Evolutionary conservation across 129 eudicot species (phyloP), one percentile per base, ranked within the genome.

Genomic region (Artemisia annua): DNA sequence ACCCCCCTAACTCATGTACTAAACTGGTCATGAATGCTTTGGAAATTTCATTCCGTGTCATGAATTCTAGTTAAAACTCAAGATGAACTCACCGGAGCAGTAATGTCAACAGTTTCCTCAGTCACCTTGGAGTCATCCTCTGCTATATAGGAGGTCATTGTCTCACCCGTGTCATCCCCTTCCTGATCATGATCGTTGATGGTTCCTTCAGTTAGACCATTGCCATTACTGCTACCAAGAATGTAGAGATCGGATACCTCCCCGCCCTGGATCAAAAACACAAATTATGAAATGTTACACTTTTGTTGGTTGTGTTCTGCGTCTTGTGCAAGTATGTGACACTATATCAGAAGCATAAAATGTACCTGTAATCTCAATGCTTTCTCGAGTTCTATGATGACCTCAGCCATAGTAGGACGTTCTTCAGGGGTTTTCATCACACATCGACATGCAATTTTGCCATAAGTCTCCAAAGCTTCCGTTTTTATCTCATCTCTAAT

Each of bases 361-460:
- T 8, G 6, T 7, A 71, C 82, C 82, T 78, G 82, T 56, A 71
- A 48, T 55, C 78, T 78, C 73, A 78, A 72, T 15, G 82, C 82
- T 7, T 78, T 71, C 24, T 78, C 78, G 11, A 78, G 82, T 56
- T 78, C 69, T 65, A 49, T 48, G 7, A 71, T 74, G 1, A 78
- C 82, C 9, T 56, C n/a, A 17, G 62, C 52, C 82, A 78, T 78
- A 24, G 59, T 30, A 72, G 82, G 82, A 10, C 82, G 82, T 44
- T 20, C 77, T 14, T 78, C 67, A 6, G 82, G 67, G 8, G 15
- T 18, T 26, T 65, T 24, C 16, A 55, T 7, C 18, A 65, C 69
- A 16, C 78, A 78, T 48, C 7, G 82, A 48, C 78, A 78, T 0
- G 82, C 82, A 2, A 72, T 78, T 55, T 32, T 66, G 2, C 69